A percentile compares a stretch with the other conserved stretches of the same genome.
These are phyloP conservation scores for Yamagishiella unicocca DNA, from an alignment of 139 green algal genomes.

Conservation along the genomic window DNA sequence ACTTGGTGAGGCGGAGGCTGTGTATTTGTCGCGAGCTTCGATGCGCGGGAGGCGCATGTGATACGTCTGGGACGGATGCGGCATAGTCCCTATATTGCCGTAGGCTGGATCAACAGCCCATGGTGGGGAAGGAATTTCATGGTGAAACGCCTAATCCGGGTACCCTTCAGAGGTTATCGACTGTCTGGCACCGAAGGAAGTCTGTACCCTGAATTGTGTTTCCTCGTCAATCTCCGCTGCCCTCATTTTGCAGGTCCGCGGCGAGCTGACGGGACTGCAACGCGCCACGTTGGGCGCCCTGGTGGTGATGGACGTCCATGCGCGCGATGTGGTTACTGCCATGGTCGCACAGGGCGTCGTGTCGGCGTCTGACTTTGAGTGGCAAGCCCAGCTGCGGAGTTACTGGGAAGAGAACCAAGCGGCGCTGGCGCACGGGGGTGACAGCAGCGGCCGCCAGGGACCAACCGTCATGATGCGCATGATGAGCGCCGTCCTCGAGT, in stretches of 20 bases:
- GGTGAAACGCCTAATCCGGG: too few species aligned
- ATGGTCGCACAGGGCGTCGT: constrained; percentile 58
- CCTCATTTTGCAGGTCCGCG: constrained; percentile 61
- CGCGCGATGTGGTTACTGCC: constrained; percentile 73
- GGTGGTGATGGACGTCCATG: constrained; percentile 88
- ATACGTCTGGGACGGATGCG: too few species aligned
- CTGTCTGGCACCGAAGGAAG: too few species aligned
- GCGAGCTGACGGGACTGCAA: constrained; percentile 81
- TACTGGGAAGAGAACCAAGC: constrained; percentile 78
- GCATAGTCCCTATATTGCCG: too few species aligned
- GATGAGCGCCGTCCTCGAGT: constrained; percentile 73
- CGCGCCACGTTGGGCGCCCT: constrained; percentile 80
- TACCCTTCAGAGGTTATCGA: too few species aligned
- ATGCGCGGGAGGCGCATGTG: too few species aligned
- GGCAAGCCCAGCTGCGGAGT: constrained; percentile 78
- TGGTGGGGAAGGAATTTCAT: too few species aligned
- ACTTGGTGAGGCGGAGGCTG: constrained; percentile 45
- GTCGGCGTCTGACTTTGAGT: constrained; percentile 68
- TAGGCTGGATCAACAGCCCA: too few species aligned
- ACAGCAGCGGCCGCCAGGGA: constrained; percentile 46
- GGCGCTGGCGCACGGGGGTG: constrained; percentile 31
- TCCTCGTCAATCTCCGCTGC: too few species aligned
- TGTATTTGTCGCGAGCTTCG: neutral
- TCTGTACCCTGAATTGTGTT: too few species aligned
- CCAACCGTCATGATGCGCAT: constrained; percentile 66